phyloP scores from a whole-genome alignment of 2,329 filamentous ascomycete species.

The Aspergillus nomiae region DNA sequence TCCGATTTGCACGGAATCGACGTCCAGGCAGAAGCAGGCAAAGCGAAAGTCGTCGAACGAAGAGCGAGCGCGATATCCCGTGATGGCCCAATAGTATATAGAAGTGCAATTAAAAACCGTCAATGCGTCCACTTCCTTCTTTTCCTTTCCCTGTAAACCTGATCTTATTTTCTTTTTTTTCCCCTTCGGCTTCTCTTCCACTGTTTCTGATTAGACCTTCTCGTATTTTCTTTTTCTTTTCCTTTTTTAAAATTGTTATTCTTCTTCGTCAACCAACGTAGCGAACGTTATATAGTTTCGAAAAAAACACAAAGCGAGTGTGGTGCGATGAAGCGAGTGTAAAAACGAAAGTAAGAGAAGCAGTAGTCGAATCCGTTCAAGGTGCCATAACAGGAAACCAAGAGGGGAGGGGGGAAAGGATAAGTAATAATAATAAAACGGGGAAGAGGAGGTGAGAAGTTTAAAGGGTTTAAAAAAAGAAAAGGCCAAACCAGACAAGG shows the following conservation, averaged over 20 bases:
- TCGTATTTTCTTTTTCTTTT: conserved; percentile 6
- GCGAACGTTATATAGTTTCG: conserved; percentile 40
- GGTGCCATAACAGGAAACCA: conserved; percentile 32
- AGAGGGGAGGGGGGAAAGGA: conserved; percentile 18
- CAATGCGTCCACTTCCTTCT: conserved; percentile 12
- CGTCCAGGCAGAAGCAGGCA: conserved; percentile 11
- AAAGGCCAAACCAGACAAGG: conserved; percentile 15
- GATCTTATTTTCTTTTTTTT: conserved; percentile 16
- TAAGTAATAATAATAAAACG: conserved; percentile 16
- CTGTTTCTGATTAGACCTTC: background rate
- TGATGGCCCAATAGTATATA: conserved; percentile 22
- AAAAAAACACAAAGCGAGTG: conserved; percentile 40
- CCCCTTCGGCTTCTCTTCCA: background rate
- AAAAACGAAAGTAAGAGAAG: conserved; percentile 19
- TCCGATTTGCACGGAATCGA: conserved; percentile 10
- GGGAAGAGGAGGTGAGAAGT: conserved; percentile 14
- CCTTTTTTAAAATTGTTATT: conserved; percentile 13
- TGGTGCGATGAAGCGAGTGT: conserved; percentile 40
- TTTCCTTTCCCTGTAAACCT: conserved; percentile 12
- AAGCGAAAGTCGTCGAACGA: conserved; percentile 24
- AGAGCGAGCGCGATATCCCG: conserved; percentile 21
- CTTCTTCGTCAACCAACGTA: conserved; percentile 31
- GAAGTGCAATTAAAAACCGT: conserved; percentile 3
- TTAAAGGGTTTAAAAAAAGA: conserved; percentile 15
- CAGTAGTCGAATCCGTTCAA: conserved; percentile 25